These are phyloP conservation scores for Sordariomycetes sp. DNA, from an alignment of 2,329 filamentous ascomycete species.

Conservation along the genomic window DNA sequence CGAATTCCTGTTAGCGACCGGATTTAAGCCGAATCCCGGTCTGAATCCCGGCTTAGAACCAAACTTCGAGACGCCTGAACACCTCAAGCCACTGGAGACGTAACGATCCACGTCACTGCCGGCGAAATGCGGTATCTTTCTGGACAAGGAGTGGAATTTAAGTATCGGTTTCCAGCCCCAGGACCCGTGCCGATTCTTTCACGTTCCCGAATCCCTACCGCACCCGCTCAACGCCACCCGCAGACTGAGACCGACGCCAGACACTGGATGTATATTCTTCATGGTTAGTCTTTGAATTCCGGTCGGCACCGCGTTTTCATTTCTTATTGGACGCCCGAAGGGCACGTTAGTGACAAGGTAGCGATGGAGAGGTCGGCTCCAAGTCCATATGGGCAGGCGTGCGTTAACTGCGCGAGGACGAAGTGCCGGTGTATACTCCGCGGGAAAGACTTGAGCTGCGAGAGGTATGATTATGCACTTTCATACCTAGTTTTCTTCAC, in stretches of 20 bases:
- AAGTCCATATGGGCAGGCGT: slow-evolving; percentile 2
- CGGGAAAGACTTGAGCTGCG: not conserved
- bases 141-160: not conserved
- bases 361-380: not conserved
- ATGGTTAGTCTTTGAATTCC: not conserved
- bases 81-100: not conserved
- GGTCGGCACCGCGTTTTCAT: not conserved
- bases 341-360: not conserved
- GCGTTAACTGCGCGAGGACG: slow-evolving; percentile 1
- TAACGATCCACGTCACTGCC: not conserved
- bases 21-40: not conserved
- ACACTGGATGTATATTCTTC: not conserved
- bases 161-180: not conserved
- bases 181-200: not conserved
- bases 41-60: not conserved
- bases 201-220: not conserved
- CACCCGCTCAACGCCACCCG: not conserved
- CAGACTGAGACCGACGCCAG: not conserved
- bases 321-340: not conserved
- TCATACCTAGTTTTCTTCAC: not conserved
- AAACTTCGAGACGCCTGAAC: not conserved
- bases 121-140: not conserved
- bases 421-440: slow-evolving; percentile 3
- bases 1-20: not conserved
- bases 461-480: not conserved